A percentile compares a stretch with the other conserved stretches of the same genome.
Conservation (phyloP, 2,329 filamentous ascomycete species). For the Aspergillus ochraceoroseus region DNA sequence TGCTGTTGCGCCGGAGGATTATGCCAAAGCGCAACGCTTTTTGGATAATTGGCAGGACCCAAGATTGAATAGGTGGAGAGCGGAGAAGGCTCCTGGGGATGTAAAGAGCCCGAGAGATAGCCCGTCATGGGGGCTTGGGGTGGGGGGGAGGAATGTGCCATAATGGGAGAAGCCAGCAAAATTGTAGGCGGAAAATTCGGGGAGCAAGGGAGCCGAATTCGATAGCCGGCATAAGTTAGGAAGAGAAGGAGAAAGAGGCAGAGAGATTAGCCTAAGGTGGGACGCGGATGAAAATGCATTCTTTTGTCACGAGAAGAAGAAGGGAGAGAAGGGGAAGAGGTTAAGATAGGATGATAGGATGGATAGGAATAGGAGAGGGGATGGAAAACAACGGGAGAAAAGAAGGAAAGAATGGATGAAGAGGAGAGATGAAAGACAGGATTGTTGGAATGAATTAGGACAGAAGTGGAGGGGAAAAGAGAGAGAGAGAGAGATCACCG, state of each 20-base stretch:
- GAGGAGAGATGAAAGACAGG: too few species aligned
- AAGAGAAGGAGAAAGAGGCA: conserved; percentile 1
- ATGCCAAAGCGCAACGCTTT: conserved; percentile 45
- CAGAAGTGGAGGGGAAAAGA: background rate
- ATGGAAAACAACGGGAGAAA: background rate
- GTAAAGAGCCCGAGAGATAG: conserved; percentile 25
- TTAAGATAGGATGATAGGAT: background rate
- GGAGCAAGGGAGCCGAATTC: conserved; percentile 6
- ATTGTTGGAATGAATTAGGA: too few species aligned
- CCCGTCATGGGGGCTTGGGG: conserved; percentile 30
- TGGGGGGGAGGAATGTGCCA: conserved; percentile 32
- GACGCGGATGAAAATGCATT: too few species aligned
- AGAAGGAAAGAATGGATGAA: background rate
- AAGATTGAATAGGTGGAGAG: conserved; percentile 35
- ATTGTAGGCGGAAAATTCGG: conserved; percentile 20
- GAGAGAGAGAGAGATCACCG: conserved; percentile 12
- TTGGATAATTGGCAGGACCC: conserved; percentile 37
- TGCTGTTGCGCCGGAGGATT: conserved; percentile 26
- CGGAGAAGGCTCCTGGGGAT: conserved; percentile 22
- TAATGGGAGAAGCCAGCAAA: conserved; percentile 17
- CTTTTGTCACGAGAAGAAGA: too few species aligned
- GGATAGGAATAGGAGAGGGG: conserved; percentile 5
- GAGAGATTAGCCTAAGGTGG: conserved; percentile 2
- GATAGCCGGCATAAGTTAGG: conserved; percentile 20
- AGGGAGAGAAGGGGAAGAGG: conserved; percentile 1